These are phyloP conservation scores for Yamadazyma ubonensis DNA, from an alignment of 805 yeast species.

Conservation along the genomic window DNA sequence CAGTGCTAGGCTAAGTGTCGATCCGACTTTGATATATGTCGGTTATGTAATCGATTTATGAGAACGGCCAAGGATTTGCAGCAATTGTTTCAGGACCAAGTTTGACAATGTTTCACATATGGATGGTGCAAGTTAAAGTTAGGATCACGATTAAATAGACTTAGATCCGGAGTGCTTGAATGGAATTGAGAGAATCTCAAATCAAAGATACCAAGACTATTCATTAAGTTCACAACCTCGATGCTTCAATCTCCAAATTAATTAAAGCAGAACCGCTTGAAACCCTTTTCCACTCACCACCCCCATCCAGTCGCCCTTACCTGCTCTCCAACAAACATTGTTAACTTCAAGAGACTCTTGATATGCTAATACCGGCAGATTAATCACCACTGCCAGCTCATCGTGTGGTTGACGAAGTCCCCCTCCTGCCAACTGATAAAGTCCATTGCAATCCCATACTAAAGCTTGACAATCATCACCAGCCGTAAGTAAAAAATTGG, in stretches of 20 bases:
- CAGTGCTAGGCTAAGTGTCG: too few species aligned
- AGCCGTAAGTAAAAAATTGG: constrained; percentile 61
- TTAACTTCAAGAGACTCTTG: constrained; percentile 72
- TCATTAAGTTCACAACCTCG: too few species aligned
- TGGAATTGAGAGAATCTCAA: too few species aligned
- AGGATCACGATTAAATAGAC: too few species aligned
- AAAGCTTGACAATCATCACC: constrained; percentile 73
- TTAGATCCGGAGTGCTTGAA: too few species aligned
- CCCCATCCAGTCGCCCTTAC: constrained; percentile 79
- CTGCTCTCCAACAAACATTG: constrained; percentile 66
- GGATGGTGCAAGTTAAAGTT: too few species aligned
- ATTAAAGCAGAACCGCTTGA: constrained; percentile 52
- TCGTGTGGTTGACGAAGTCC: neutral
- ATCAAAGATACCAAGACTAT: too few species aligned
- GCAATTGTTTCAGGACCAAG: too few species aligned
- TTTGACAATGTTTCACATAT: too few species aligned
- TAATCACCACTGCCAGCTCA: neutral
- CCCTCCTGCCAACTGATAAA: constrained; percentile 15
- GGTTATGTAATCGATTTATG: too few species aligned
- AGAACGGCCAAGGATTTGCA: too few species aligned
- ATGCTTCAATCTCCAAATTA: neutral
- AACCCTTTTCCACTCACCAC: constrained; percentile 66
- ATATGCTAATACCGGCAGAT: constrained; percentile 46
- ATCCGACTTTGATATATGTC: too few species aligned
- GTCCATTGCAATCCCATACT: constrained; percentile 57